Base-by-base conservation (phyloP, 1,139 yeast genomes). In the Candida sanyaensis region DNA sequence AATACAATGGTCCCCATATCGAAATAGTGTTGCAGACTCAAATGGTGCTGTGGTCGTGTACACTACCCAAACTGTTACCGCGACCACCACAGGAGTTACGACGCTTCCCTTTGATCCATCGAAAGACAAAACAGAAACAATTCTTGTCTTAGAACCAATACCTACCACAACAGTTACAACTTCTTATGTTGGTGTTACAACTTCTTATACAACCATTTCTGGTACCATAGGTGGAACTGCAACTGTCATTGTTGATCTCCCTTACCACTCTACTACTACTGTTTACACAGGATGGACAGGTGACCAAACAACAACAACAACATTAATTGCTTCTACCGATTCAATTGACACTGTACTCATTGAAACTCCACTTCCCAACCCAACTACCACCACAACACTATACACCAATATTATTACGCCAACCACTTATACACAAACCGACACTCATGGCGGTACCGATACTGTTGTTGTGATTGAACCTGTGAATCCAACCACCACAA, bases 1-100 rank as follows among this genome's bases (percentile, higher is more conserved):
- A 8, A 10, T 11, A 30, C 6, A 1, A 6, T 57, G 59, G 61
- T 42, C 29, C 2, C 21, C 43, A 9, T 56, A 51, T 40, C 26
- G 13, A 13, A 43, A 54, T 28, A 46, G 51, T 23, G 50, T 40
- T 12, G 47, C 61, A n/a, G 64, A 57, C 11, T 51, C 61, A 2
- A 56, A 55, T 44, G 70, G 69, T 41, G 51, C 54, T 17, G 64
- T 45, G 1, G 58, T 62, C 2, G 53, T 55, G 6, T 43, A 56
- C 12, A 49, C 57, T 8, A 67, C 73, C 0, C 37, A 34, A 7
- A 65, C 71, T 21, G 62, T 60, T 55, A 55, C 64, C 7, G 68
- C 64, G 1, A 17, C 58, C 4, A 53, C 56, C 2, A 63, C 70
- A 6, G 12, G 30, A 3, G 50, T 57, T 1, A 60, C 65, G 4